Percentiles rank a stretch among this genome's conserved stretches.
Evolutionary conservation across 768 basidiomycete genomes (phyloP).

Genomic region (Lentinula detonsa): DNA sequence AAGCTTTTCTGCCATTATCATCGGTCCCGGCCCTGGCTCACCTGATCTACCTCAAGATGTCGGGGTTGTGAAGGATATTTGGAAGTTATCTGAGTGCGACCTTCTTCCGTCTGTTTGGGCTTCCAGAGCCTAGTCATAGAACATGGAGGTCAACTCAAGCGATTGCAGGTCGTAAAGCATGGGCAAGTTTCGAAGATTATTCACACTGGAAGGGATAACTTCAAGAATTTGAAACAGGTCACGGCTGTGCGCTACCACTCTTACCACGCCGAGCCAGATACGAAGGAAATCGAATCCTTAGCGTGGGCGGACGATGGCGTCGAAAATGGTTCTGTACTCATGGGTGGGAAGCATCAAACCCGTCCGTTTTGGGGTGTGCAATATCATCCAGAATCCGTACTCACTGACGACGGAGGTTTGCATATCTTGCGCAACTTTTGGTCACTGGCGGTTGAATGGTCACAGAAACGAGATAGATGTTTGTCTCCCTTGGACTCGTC

Average conservation of each 20-base stretch:
- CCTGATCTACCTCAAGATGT: conserved; percentile 58
- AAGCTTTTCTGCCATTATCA: conserved; percentile 62
- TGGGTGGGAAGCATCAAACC: conserved; percentile 61
- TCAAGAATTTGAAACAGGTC: conserved; percentile 46
- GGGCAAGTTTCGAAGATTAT: conserved; percentile 64
- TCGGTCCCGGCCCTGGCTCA: conserved; percentile 81
- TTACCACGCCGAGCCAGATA: conserved; percentile 50
- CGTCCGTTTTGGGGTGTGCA: conserved; percentile 86
- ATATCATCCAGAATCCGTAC: conserved; percentile 83
- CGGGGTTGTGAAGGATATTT: conserved; percentile 64
- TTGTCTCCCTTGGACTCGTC: conserved; percentile 34
- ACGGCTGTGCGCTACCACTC: conserved; percentile 79
- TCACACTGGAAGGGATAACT: conserved; percentile 56
- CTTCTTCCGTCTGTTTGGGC: conserved; percentile 77
- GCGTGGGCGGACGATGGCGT: conserved; percentile 69
- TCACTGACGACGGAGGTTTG: conserved; percentile 64
- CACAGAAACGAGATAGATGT: conserved; percentile 27
- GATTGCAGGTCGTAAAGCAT: conserved; percentile 68
- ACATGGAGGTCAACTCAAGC: conserved; percentile 54
- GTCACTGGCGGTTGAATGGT: conserved; percentile 59
- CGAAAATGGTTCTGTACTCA: conserved; percentile 65
- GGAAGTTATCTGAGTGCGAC: conserved; percentile 50
- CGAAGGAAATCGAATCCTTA: conserved; percentile 52
- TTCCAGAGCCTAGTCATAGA: conserved; percentile 70
- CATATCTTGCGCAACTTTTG: conserved; percentile 72